These are phyloP conservation scores for Moniliophthora roreri DNA, from an alignment of 1,284 basidiomycete genomes.

Conservation along the genomic window DNA sequence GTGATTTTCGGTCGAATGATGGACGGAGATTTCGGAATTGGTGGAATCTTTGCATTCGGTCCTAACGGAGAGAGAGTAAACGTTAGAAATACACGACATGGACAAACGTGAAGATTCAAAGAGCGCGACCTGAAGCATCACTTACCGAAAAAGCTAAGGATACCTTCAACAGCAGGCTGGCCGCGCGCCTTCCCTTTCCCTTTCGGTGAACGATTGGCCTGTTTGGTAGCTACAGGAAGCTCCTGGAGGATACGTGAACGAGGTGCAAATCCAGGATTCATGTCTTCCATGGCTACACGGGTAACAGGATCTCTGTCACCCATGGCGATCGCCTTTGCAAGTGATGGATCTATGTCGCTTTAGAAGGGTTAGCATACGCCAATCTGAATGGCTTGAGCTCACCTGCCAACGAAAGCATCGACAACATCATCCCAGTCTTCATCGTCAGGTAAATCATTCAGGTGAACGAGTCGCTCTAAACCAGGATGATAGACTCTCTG, in stretches of 20 bases:
- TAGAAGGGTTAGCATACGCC: conserved; percentile 11
- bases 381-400: conserved; percentile 26
- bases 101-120: conserved; percentile 17
- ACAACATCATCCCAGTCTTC: conserved; percentile 56
- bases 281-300: conserved; percentile 72
- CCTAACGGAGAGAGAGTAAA: conserved; percentile 33
- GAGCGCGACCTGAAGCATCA: conserved; percentile 22
- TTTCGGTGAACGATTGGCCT: conserved; percentile 23
- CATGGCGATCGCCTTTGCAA: conserved; percentile 67
- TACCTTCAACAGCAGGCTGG: conserved; percentile 37
- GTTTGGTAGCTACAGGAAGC: conserved; percentile 25
- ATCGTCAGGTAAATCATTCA: conserved; percentile 53
- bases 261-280: conserved; percentile 70
- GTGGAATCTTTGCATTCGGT: conserved; percentile 44
- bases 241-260: conserved; percentile 26
- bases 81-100: not conserved
- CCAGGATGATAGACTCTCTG: conserved; percentile 91
- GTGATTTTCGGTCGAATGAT: conserved; percentile 25
- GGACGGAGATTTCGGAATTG: conserved; percentile 26
- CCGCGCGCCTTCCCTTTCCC: conserved; percentile 40
- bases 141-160: conserved; percentile 68
- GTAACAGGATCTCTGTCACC: conserved; percentile 84
- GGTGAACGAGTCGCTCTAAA: conserved; percentile 62
- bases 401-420: conserved; percentile 81
- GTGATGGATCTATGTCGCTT: conserved; percentile 57